phyloP scores from a whole-genome alignment of 495 filamentous ascomycete genomes.

The Xylaria castorea region DNA sequence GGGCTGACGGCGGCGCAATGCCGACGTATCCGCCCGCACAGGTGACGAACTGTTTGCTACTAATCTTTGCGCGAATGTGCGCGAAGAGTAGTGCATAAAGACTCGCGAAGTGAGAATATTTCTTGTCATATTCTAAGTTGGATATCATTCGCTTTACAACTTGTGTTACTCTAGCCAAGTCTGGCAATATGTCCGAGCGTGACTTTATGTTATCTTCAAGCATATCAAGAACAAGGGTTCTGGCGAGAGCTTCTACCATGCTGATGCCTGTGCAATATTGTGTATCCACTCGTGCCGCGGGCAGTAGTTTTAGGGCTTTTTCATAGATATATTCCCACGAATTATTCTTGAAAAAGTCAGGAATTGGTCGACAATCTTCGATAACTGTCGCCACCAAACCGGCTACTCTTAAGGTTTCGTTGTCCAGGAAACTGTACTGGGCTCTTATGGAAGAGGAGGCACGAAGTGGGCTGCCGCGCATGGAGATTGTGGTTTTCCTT shows the following conservation, averaged over 20 bases:
- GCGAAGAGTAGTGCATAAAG: not conserved
- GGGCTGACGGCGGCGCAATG: not conserved
- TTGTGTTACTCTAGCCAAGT: not conserved
- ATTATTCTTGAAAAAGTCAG: not conserved
- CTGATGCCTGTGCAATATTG: not conserved
- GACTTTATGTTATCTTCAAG: not conserved
- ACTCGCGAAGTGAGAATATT: not conserved
- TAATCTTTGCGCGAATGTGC: not conserved
- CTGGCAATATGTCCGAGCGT: not conserved
- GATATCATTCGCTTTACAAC: not conserved
- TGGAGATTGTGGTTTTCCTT: not conserved
- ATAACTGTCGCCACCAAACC: not conserved
- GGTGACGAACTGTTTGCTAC: not conserved
- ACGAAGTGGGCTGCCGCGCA: not conserved
- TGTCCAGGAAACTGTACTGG: not conserved
- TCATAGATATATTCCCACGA: not conserved
- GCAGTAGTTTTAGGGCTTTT: not conserved
- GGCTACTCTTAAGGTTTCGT: not conserved
- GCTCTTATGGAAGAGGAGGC: not conserved
- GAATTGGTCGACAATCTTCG: not conserved
- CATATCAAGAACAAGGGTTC: not conserved
- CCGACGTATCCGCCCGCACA: not conserved
- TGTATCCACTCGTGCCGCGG: not conserved
- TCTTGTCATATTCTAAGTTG: not conserved
- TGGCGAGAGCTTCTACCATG: not conserved